A percentile compares a stretch with the other conserved stretches of the same genome.
Evolutionary conservation across 768 basidiomycete genomes (phyloP).

Genomic region (Mycena amicta): DNA sequence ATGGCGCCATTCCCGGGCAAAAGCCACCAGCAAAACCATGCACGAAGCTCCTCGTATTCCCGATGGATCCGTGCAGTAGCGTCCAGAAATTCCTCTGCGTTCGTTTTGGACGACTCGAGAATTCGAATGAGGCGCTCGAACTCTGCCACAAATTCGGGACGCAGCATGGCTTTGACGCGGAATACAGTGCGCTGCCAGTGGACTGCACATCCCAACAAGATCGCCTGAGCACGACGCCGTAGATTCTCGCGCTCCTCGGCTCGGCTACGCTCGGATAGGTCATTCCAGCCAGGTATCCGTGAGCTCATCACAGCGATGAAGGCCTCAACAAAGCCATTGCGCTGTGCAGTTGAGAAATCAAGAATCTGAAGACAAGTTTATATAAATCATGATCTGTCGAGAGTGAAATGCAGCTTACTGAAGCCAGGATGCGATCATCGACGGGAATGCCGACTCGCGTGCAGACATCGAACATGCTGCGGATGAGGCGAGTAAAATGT

Average conservation of each 20-base stretch:
- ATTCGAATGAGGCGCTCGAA: constrained; percentile 4
- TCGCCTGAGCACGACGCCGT: background rate
- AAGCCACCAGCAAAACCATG: constrained; percentile 12
- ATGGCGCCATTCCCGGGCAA: constrained; percentile 11
- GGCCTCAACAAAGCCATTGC: constrained; percentile 3
- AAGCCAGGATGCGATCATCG: too few relatives aligned
- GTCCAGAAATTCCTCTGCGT: background rate
- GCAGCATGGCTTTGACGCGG: constrained; percentile 7
- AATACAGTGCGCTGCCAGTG: constrained; percentile 4
- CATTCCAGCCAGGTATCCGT: constrained; percentile 12
- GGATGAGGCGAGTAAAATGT: constrained; percentile 9
- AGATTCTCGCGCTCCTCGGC: background rate
- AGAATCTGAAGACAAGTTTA: too few relatives aligned
- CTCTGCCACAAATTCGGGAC: background rate
- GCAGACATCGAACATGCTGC: constrained; percentile 1
- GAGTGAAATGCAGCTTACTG: too few relatives aligned
- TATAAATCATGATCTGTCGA: too few relatives aligned
- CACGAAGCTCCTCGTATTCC: constrained; percentile 5
- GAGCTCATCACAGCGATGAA: constrained; percentile 6
- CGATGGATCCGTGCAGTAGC: background rate
- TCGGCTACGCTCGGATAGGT: background rate
- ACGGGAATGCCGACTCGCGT: too few relatives aligned
- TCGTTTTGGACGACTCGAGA: background rate
- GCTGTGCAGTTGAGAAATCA: constrained; percentile 14
- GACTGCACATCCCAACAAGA: constrained; percentile 5